Base-by-base conservation (phyloP, 2,329 filamentous ascomycete genomes). In the Colletotrichum lindemuthianum region DNA sequence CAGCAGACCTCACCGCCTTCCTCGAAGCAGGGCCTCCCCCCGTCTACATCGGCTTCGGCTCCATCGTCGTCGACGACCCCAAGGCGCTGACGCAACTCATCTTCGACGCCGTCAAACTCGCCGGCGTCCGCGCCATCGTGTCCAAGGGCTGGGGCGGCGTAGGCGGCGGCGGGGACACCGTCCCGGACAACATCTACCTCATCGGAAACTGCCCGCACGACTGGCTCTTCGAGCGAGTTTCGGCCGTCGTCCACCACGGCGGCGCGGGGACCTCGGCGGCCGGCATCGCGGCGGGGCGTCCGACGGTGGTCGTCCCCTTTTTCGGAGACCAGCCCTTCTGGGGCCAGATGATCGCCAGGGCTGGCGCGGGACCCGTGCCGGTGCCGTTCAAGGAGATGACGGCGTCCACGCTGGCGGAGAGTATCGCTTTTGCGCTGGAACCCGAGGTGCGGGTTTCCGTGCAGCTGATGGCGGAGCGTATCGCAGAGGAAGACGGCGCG, bases 281-380 rank as follows among this genome's bases (percentile, higher is more conserved):
- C 15, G 88, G 87, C 1, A 78, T 90, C 9, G 85, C 85, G 58
- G 84, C 81, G 53, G 88, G 82, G 1, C 83, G 81, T 47, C 88
- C 88, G 0, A 89, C 88, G 1, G 86, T 89, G 72, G 85, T 90
- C 24, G 85, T 90, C 0, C 88, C 88, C 0, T 90, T 90, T 75
- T 90, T 90, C 66, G 88, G 88, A 8, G 88, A 88, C 67, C 88
- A 90, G 70, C 84, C 86, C 2, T 90, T 90, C 69, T 90, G 88
- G 88, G 88, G 88, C 2, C 80, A 84, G 8, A 90, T 90, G 79
- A 82, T 89, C 16, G 81, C 84, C 1, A 78, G 79, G 41, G 87
- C 88, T 7, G 87, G 87, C 7, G 88, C 88, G 2, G 88, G 88
- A 0, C 87, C 88, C 2, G 68, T 72, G 0, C 86, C 87, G 0